phyloP scores from a whole-genome alignment of 176 grass and related monocot species.

The bread wheat (Triticum aestivum) region DNA sequence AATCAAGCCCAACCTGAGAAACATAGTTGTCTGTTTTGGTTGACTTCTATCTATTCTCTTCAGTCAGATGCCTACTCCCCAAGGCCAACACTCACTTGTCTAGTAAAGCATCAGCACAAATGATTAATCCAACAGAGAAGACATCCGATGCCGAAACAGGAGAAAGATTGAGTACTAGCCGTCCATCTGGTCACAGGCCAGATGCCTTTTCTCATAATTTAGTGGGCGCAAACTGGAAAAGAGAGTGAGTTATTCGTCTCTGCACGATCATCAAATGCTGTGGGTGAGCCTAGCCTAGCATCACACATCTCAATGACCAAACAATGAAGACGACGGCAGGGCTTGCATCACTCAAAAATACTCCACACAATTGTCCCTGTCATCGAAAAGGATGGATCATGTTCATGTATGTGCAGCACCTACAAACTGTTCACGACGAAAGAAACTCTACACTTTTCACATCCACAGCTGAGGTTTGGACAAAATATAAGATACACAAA shows the following conservation, averaged over 20 bases:
- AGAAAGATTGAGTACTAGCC: background rate
- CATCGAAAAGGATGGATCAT: background rate
- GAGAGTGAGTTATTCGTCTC: background rate
- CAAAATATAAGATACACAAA: background rate
- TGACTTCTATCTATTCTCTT: background rate
- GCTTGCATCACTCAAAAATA: background rate
- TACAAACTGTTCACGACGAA: background rate
- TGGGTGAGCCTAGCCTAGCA: background rate
- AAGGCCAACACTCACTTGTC: background rate
- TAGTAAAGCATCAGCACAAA: background rate
- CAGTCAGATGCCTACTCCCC: constrained; percentile 12
- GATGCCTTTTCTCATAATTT: background rate
- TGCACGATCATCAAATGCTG: background rate
- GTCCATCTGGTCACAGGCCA: background rate
- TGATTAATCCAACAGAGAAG: background rate
- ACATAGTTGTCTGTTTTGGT: background rate
- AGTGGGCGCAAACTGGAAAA: background rate
- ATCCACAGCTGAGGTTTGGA: background rate
- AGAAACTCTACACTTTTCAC: background rate
- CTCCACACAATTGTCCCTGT: background rate
- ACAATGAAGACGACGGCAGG: background rate
- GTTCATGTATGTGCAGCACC: background rate
- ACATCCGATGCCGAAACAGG: constrained; percentile 2
- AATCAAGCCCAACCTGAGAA: background rate
- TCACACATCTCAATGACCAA: constrained; percentile 6